Base-by-base conservation (phyloP, 306 rosid species). In the Dryas octopetala region DNA sequence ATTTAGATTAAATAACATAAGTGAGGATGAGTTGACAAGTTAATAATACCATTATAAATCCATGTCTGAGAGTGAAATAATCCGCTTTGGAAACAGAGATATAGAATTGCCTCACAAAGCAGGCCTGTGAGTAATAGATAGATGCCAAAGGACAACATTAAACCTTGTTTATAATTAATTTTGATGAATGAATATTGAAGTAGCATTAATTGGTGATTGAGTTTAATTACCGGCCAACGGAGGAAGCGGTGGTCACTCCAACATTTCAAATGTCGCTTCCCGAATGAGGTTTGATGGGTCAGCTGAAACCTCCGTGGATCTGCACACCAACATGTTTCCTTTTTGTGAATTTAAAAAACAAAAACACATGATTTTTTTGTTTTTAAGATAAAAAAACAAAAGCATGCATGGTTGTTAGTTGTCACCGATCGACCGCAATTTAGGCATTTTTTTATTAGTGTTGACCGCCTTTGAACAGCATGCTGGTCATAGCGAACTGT, bases 281-380 rank as follows among this genome's bases (percentile, higher is more conserved):
- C 93, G 41, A 89, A 89, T 62, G 93, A 83, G 62, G 93, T 89
- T 70, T 89, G 89, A 70, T 73, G 86, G 26, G 79, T 76, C 51
- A 89, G 85, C 66, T 77, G 84, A 81, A 86, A 86, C 74, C 90
- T 86, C 68, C 85, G 46, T 15, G 90, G 90, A 83, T 89, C 93
- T 89, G 58, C 19, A 48, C 1, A 28, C 0, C 32, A 28, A 28
- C 32, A 28, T 28, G 32, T 28, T 28, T 28, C 32, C 32, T 28
- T 28, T 28, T 28, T 28, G 32, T 1, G 1, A 28, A 28, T 28
- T 28, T 1, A 28, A 28, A 28, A 28, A 28, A 28, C 32, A 28
- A 28, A 28, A 28, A 28, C 32, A 28, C 32, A 28, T 28, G 32
- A 28, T 28, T 28, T 28, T 28, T 1, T 28, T 28, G 19, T 19